These are phyloP conservation scores for Lodderomyces pseudojiufengensis DNA, from an alignment of 1,139 yeast genomes.

Conservation along the genomic window DNA sequence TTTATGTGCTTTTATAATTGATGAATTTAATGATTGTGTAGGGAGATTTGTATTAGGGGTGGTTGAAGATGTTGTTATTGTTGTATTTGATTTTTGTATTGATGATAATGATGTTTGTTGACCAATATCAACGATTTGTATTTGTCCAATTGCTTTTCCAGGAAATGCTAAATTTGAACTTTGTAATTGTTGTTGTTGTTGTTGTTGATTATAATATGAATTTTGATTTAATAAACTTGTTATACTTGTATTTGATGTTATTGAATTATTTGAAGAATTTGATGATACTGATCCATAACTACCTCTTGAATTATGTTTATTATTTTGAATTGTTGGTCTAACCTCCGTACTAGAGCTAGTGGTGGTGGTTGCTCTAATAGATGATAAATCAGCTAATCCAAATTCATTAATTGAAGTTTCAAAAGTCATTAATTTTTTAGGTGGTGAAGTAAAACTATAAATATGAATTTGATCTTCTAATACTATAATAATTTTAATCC, in stretches of 20 bases:
- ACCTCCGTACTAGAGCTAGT: too few species aligned
- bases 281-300: slow-evolving; percentile 1
- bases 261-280: slow-evolving; percentile 5
- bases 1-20: slow-evolving; percentile 80
- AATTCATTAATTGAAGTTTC: slow-evolving; percentile 67
- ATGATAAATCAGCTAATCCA: slow-evolving; percentile 71
- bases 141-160: slow-evolving; percentile 64
- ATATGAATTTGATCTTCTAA: slow-evolving; percentile 65
- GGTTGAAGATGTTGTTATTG: slow-evolving; percentile 25
- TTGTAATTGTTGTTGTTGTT: neutral
- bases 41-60: slow-evolving; percentile 56
- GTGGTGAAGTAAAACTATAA: slow-evolving; percentile 79
- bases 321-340: too few species aligned
- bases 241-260: neutral
- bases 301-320: neutral
- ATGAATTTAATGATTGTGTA: slow-evolving; percentile 28
- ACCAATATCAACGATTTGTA: slow-evolving; percentile 72
- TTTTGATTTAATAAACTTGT: slow-evolving; percentile 1
- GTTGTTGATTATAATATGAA: neutral
- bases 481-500: slow-evolving; percentile 72
- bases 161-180: slow-evolving; percentile 64
- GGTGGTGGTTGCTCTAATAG: too few species aligned
- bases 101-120: too few species aligned
- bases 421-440: slow-evolving; percentile 62
- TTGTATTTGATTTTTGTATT: too few species aligned